A percentile compares a stretch with the other conserved stretches of the same genome.
Conservation (phyloP, 306 rosid genomes). For the Myrica gale region DNA sequence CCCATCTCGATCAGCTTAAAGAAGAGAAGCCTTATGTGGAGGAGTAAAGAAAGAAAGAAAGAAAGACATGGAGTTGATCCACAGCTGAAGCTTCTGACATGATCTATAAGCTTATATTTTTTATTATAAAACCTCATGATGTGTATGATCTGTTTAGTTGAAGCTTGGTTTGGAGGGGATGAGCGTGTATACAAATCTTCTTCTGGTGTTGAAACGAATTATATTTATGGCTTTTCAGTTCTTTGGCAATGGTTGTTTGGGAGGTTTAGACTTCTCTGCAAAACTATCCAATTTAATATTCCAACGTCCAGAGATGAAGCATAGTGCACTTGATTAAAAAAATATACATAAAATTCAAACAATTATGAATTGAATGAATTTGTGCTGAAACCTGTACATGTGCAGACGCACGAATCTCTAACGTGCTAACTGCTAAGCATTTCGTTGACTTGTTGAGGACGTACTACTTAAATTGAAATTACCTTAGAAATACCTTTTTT, state of each 20-base stretch:
- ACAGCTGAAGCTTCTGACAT: slow-evolving; percentile 17
- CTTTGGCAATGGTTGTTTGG: not conserved
- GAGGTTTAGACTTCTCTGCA: not conserved
- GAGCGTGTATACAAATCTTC: slow-evolving; percentile 16
- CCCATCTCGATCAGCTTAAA: slow-evolving; percentile 17
- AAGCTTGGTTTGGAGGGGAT: slow-evolving; percentile 21
- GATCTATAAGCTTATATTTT: slow-evolving; percentile 1
- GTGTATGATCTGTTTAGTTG: not conserved
- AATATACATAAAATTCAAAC: not conserved
- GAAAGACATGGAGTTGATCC: not conserved
- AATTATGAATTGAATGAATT: too few species aligned
- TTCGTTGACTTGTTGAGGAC: too few species aligned
- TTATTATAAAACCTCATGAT: slow-evolving; percentile 15
- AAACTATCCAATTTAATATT: not conserved
- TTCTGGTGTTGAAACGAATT: slow-evolving; percentile 8
- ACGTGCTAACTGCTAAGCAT: too few species aligned
- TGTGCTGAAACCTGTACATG: too few species aligned
- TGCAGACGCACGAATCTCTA: too few species aligned
- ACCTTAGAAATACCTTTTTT: too few species aligned
- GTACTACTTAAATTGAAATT: too few species aligned
- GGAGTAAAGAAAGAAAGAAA: slow-evolving; percentile 25
- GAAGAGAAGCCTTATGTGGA: not conserved
- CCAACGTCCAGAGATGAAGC: not conserved
- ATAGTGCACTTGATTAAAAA: not conserved
- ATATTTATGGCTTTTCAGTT: slow-evolving; percentile 14